Percentiles rank a stretch among this genome's conserved stretches.
phyloP scores from a whole-genome alignment of 768 basidiomycete genomes.

The Phlebiopsis gigantea region DNA sequence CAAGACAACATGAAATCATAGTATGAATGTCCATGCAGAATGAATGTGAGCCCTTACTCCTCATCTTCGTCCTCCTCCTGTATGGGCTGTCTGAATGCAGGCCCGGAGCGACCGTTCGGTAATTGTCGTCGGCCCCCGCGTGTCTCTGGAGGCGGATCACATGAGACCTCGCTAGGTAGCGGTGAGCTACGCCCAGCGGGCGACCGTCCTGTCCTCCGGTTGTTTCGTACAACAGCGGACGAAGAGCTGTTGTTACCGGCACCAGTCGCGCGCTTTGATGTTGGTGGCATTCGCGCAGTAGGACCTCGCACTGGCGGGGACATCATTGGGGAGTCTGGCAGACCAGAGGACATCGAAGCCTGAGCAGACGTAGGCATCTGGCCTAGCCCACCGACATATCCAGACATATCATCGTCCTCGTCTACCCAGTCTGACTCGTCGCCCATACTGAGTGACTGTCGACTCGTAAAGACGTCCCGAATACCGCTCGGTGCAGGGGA shows the following conservation, averaged over 20 bases:
- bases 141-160: constrained; percentile 41
- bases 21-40: not conserved
- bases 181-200: constrained; percentile 59
- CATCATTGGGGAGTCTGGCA: constrained; percentile 15
- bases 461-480: constrained; percentile 77
- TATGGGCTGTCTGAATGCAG: constrained; percentile 65
- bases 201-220: constrained; percentile 39
- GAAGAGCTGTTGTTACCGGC: constrained; percentile 12
- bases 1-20: not conserved
- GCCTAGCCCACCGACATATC: constrained; percentile 75
- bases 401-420: constrained; percentile 70
- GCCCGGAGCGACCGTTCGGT: constrained; percentile 62
- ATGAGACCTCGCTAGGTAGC: constrained; percentile 44
- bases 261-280: constrained; percentile 15
- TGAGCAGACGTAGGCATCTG: constrained; percentile 42
- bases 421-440: constrained; percentile 90
- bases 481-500: constrained; percentile 47
- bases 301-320: constrained; percentile 9
- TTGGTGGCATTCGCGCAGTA: constrained; percentile 4
- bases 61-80: constrained; percentile 87
- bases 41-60: constrained; percentile 41
- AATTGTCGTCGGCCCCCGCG: constrained; percentile 63
- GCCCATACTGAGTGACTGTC: constrained; percentile 51
- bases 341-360: constrained; percentile 12
- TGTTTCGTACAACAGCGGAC: constrained; percentile 2